Conservation (phyloP, 768 basidiomycete genomes). For the Candolleomyces eurysporus region DNA sequence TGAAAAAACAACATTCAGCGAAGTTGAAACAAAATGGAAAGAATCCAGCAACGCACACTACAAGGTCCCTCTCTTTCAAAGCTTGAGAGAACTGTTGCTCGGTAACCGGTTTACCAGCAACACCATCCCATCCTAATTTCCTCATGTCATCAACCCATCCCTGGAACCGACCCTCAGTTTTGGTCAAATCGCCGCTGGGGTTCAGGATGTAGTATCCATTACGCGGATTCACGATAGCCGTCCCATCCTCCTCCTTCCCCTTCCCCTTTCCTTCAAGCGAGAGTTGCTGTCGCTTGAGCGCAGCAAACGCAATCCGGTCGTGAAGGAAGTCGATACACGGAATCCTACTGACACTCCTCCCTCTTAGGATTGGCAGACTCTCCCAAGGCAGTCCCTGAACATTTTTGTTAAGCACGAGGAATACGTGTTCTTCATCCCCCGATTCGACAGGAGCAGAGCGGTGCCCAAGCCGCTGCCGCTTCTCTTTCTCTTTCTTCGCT, state of each 20-base stretch:
- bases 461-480: conserved; percentile 11
- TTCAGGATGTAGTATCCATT: conserved; percentile 86
- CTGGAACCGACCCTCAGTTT: conserved; percentile 80
- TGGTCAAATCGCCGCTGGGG: conserved; percentile 84
- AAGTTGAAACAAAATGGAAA: not conserved
- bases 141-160: conserved; percentile 77
- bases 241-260: conserved; percentile 31
- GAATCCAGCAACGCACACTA: conserved; percentile 67
- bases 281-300: conserved; percentile 31
- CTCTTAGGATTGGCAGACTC: conserved; percentile 82
- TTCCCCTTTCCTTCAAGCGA: conserved; percentile 8
- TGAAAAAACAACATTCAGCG: conserved; percentile 26
- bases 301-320: conserved; percentile 72
- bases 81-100: conserved; percentile 83
- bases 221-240: conserved; percentile 57
- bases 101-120: conserved; percentile 70
- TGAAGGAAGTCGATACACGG: conserved; percentile 86
- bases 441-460: not conserved
- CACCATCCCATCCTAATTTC: conserved; percentile 77
- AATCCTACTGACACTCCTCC: conserved; percentile 87
- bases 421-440: conserved; percentile 61
- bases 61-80: conserved; percentile 71
- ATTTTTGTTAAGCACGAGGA: conserved; percentile 88
- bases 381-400: conserved; percentile 94
- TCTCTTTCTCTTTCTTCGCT: conserved; percentile 19